Conservation (phyloP, 2,329 filamentous ascomycete species). For the Aurifilum marmelostoma region DNA sequence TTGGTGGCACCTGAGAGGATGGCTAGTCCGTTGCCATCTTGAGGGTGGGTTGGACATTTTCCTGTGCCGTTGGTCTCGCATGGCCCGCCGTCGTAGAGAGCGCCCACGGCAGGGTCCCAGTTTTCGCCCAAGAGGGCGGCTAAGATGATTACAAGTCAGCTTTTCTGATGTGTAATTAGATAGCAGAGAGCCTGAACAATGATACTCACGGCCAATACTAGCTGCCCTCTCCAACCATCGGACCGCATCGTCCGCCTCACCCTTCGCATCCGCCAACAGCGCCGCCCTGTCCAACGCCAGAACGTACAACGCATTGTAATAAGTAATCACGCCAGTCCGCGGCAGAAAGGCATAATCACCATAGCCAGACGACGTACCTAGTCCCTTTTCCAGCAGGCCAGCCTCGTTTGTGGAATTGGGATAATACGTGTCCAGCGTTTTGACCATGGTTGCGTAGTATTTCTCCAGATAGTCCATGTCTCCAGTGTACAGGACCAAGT, state of each 20-base stretch:
- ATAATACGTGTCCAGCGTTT: constrained; percentile 51
- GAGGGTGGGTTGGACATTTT: constrained; percentile 46
- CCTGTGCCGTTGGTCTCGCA: constrained; percentile 33
- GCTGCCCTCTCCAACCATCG: constrained; percentile 46
- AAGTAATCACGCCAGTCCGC: constrained; percentile 51
- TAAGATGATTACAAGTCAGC: background rate
- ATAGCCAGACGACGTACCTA: constrained; percentile 48
- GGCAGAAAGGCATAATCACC: constrained; percentile 57
- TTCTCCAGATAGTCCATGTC: constrained; percentile 45
- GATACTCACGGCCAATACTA: constrained; percentile 34
- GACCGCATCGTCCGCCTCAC: constrained; percentile 38
- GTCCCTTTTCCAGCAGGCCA: constrained; percentile 36
- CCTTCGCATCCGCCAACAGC: constrained; percentile 43
- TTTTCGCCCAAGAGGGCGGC: constrained; percentile 42
- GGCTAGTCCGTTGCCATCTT: constrained; percentile 55
- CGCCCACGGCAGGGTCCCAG: constrained; percentile 47
- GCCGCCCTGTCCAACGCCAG: constrained; percentile 50
- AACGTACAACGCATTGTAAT: constrained; percentile 57
- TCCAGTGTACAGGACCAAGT: constrained; percentile 54
- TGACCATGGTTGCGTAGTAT: constrained; percentile 47
- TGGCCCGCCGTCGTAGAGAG: constrained; percentile 49
- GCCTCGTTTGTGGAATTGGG: constrained; percentile 43
- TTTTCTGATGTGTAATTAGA: background rate
- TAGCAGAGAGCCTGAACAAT: background rate
- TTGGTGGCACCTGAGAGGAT: constrained; percentile 44